Percentiles rank a stretch among this genome's conserved stretches.
Conservation (phyloP, 2,329 filamentous ascomycete species). For the Epicoccum nigrum region DNA sequence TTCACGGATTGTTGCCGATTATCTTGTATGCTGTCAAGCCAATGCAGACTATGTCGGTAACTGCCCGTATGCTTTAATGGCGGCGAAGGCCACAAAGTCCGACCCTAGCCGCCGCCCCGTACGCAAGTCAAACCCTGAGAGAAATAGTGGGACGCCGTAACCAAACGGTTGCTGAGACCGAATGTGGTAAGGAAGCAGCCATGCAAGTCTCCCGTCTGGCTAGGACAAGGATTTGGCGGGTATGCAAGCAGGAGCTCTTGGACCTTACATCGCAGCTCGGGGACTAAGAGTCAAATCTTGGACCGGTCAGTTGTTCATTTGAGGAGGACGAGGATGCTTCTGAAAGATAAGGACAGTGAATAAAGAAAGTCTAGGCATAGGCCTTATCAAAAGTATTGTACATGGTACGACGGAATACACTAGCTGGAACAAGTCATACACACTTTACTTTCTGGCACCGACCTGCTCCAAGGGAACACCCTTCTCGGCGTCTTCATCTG, state of each 20-base stretch:
- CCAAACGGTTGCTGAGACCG: conserved; percentile 5
- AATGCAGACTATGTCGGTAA: neutral
- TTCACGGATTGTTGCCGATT: neutral
- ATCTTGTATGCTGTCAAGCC: neutral
- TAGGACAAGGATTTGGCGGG: conserved; percentile 14
- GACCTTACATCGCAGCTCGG: conserved; percentile 15
- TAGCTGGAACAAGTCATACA: neutral
- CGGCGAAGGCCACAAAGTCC: neutral
- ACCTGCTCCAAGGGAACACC: conserved; percentile 28
- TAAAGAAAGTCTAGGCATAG: neutral
- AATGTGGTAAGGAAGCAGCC: conserved; percentile 22
- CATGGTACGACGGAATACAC: conserved; percentile 1
- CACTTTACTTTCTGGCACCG: conserved; percentile 22
- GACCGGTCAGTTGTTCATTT: conserved; percentile 3
- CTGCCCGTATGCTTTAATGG: neutral
- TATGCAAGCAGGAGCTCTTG: conserved; percentile 16
- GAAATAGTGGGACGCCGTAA: conserved; percentile 6
- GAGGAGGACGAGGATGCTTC: neutral
- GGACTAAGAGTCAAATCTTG: conserved; percentile 3
- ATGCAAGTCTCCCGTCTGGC: conserved; percentile 11
- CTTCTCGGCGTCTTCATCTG: conserved; percentile 27
- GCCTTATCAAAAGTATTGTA: conserved; percentile 1
- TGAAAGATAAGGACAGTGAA: neutral
- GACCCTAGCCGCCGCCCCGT: conserved; percentile 4
- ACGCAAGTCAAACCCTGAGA: conserved; percentile 1